Evolutionary conservation across 2,329 filamentous ascomycete genomes (phyloP).

Genomic region (Aspergillus quadricinctus): DNA sequence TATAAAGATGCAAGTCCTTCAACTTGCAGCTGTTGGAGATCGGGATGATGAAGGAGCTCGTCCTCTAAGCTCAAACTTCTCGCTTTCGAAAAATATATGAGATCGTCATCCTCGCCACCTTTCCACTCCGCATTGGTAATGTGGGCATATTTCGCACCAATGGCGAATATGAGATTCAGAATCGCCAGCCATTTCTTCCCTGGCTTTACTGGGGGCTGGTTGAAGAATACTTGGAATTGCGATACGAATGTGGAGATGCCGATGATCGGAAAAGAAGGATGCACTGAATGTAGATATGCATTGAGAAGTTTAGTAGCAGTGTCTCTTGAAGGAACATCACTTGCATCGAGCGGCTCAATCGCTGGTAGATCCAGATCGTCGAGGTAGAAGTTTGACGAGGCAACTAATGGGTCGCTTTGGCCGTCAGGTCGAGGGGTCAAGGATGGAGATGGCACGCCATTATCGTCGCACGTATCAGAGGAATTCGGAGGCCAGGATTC

Average conservation of each 20-base stretch:
- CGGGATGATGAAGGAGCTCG: conserved; percentile 38
- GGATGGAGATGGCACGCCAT: conserved; percentile 24
- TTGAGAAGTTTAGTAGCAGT: conserved; percentile 38
- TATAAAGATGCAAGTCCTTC: conserved; percentile 41
- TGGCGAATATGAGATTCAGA: conserved; percentile 43
- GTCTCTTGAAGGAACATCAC: conserved; percentile 34
- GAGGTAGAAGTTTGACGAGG: conserved; percentile 35
- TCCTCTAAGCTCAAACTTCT: conserved; percentile 35
- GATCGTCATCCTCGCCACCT: conserved; percentile 35
- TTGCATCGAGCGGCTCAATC: conserved; percentile 31
- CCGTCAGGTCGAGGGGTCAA: conserved; percentile 21
- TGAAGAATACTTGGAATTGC: conserved; percentile 39
- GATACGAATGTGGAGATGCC: conserved; percentile 38
- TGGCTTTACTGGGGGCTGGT: conserved; percentile 28
- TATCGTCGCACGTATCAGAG: conserved; percentile 15
- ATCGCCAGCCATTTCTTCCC: conserved; percentile 42
- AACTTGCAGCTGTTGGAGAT: conserved; percentile 43
- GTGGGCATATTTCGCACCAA: conserved; percentile 38
- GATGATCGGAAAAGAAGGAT: conserved; percentile 43
- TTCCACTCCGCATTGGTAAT: conserved; percentile 34
- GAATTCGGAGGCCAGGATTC: conserved; percentile 14
- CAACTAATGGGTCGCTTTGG: conserved; percentile 21
- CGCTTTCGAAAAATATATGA: conserved; percentile 40
- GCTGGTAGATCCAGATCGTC: conserved; percentile 39
- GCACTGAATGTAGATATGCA: conserved; percentile 39